Conservation (phyloP, 805 yeast genomes). For the Nakazawaea laoshanensis region DNA sequence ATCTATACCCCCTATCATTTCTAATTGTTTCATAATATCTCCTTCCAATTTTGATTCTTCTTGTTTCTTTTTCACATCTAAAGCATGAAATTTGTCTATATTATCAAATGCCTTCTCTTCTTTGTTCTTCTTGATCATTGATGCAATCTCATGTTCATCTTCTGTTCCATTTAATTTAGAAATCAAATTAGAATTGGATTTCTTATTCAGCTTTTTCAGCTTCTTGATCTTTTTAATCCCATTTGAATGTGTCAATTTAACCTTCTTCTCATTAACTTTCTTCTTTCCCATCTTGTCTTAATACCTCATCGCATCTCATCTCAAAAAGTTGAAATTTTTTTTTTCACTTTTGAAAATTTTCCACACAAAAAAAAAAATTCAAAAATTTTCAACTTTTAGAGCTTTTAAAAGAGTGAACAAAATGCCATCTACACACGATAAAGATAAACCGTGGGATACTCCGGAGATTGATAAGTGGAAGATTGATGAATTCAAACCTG, state of each 20-base stretch:
- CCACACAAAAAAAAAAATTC: too few relatives aligned
- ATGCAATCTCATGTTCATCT: constrained; percentile 14
- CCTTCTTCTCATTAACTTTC: too few relatives aligned
- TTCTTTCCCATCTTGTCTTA: background rate
- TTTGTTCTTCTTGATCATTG: constrained; percentile 8
- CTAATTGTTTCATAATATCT: constrained; percentile 37
- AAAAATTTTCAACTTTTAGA: constrained; percentile 9
- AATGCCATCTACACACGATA: constrained; percentile 91
- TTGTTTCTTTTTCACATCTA: constrained; percentile 21
- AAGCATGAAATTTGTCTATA: constrained; percentile 27
- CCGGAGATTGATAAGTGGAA: constrained; percentile 92
- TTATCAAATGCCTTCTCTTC: constrained; percentile 26
- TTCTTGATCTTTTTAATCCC: constrained; percentile 4
- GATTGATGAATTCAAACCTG: constrained; percentile 79
- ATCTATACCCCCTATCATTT: constrained; percentile 36
- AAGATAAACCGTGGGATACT: constrained; percentile 97
- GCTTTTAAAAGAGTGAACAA: too few relatives aligned
- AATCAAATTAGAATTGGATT: constrained; percentile 7
- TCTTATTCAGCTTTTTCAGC: constrained; percentile 7
- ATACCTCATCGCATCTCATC: background rate
- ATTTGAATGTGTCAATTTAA: too few relatives aligned
- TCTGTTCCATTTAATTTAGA: constrained; percentile 13
- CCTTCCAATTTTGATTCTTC: constrained; percentile 25
- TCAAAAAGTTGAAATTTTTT: constrained; percentile 2
- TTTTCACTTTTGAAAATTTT: constrained; percentile 1